Conservation (phyloP, 2,329 filamentous ascomycete genomes). For the Nemania serpens region DNA sequence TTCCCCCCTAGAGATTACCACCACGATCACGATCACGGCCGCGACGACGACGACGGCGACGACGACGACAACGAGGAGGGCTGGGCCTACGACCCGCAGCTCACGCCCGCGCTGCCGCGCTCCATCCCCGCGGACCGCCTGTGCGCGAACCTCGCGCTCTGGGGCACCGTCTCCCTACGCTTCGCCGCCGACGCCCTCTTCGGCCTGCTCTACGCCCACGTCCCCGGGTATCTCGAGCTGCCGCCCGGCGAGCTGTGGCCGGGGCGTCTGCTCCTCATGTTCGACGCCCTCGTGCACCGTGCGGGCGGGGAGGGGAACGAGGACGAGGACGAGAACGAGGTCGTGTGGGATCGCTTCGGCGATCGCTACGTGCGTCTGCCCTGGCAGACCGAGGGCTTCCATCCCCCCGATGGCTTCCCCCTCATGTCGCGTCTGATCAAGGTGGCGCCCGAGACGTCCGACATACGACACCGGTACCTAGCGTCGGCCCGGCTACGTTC, state of each 20-base stretch:
- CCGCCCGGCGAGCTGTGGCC: neutral
- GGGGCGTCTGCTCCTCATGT: conserved; percentile 29
- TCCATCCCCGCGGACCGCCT: conserved; percentile 28
- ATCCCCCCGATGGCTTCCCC: conserved; percentile 1
- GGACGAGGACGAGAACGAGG: neutral
- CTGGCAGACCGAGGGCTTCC: conserved; percentile 10
- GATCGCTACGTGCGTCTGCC: conserved; percentile 36
- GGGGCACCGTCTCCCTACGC: conserved; percentile 13
- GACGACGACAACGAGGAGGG: conserved; percentile 25
- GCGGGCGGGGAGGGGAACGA: neutral
- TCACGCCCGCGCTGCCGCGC: conserved; percentile 29
- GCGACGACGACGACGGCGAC: neutral
- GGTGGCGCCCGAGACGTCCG: conserved; percentile 34
- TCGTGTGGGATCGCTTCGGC: conserved; percentile 39
- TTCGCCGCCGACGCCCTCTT: conserved; percentile 17
- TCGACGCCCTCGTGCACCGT: conserved; percentile 29
- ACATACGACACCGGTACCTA: conserved; percentile 35
- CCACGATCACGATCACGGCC: neutral
- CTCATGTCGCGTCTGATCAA: conserved; percentile 31
- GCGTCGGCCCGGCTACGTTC: conserved; percentile 35
- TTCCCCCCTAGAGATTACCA: too few species aligned
- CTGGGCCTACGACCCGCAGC: conserved; percentile 40
- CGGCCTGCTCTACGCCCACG: conserved; percentile 27
- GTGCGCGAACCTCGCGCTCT: conserved; percentile 33
- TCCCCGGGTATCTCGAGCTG: neutral